These are phyloP conservation scores for Dryas octopetala DNA, from an alignment of 306 rosid genomes.

Conservation along the genomic window DNA sequence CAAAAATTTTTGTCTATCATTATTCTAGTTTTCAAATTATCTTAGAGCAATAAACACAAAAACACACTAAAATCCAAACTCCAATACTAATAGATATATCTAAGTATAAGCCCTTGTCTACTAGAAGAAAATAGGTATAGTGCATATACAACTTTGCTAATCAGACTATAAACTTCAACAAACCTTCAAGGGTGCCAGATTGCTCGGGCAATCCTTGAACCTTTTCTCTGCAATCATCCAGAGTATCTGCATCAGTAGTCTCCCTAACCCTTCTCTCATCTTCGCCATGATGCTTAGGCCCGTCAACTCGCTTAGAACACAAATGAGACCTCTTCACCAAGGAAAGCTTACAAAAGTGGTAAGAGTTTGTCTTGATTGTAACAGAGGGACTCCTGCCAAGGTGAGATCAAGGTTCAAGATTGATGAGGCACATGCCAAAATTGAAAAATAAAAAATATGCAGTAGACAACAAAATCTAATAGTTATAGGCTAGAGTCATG, in stretches of 20 bases:
- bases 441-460: neutral
- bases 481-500: neutral
- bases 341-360: conserved; percentile 93
- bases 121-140: neutral
- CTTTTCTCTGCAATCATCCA: conserved; percentile 26
- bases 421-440: neutral
- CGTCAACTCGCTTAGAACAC: conserved; percentile 29
- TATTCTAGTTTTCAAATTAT: conserved; percentile 6
- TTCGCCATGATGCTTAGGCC: conserved; percentile 15
- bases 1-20: conserved; percentile 22
- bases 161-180: conserved; percentile 17
- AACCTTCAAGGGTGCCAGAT: conserved; percentile 49
- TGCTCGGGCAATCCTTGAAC: conserved; percentile 31
- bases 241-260: conserved; percentile 26
- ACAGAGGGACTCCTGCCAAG: conserved; percentile 56
- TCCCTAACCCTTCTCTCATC: conserved; percentile 32
- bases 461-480: neutral
- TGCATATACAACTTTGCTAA: conserved; percentile 5
- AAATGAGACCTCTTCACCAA: conserved; percentile 50
- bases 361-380: conserved; percentile 72
- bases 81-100: conserved; percentile 8
- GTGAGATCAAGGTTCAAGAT: neutral
- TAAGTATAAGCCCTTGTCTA: conserved; percentile 3
- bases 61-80: conserved; percentile 12
- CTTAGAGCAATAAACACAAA: conserved; percentile 7